A percentile compares a stretch with the other conserved stretches of the same genome.
Conservation (phyloP, 352 stramenopile genomes). For the Phytophthora multivora region DNA sequence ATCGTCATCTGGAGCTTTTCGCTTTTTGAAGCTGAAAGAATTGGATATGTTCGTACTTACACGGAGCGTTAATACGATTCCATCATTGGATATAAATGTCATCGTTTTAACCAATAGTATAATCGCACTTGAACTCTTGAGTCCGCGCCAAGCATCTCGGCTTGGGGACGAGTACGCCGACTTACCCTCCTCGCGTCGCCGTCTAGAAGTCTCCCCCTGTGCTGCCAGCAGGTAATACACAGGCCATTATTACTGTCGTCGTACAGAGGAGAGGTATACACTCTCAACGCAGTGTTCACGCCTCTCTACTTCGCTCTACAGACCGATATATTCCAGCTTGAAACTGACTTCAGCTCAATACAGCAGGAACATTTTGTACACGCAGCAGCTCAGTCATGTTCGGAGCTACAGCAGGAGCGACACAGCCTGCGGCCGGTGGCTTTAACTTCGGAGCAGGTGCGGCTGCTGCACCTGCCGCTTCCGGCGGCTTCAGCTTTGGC, state of each 20-base stretch:
- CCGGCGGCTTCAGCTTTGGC: conserved; percentile 37
- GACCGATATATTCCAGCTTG: conserved; percentile 2
- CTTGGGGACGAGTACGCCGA: background rate
- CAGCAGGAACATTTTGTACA: conserved; percentile 12
- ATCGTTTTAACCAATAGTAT: conserved; percentile 28
- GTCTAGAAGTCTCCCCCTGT: conserved; percentile 14
- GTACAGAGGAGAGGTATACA: background rate
- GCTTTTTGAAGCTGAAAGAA: conserved; percentile 24
- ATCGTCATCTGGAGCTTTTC: conserved; percentile 20
- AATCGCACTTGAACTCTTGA: background rate
- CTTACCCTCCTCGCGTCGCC: background rate
- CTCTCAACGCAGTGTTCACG: background rate
- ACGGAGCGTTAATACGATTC: background rate
- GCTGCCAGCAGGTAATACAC: conserved; percentile 16
- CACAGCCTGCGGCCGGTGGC: conserved; percentile 32
- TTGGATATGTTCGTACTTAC: conserved; percentile 29
- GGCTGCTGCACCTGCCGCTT: conserved; percentile 17
- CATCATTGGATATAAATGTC: conserved; percentile 26
- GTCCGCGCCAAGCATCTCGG: conserved; percentile 34
- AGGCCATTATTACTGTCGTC: background rate
- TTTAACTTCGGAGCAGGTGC: conserved; percentile 55
- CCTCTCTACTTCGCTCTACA: background rate
- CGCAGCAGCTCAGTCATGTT: conserved; percentile 43
- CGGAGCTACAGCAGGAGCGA: conserved; percentile 40
- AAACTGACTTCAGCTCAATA: conserved; percentile 12